A percentile compares a stretch with the other conserved stretches of the same genome.
Conservation (phyloP, 164 flowering plant genomes). For the Tetrastigma voinierianum region DNA sequence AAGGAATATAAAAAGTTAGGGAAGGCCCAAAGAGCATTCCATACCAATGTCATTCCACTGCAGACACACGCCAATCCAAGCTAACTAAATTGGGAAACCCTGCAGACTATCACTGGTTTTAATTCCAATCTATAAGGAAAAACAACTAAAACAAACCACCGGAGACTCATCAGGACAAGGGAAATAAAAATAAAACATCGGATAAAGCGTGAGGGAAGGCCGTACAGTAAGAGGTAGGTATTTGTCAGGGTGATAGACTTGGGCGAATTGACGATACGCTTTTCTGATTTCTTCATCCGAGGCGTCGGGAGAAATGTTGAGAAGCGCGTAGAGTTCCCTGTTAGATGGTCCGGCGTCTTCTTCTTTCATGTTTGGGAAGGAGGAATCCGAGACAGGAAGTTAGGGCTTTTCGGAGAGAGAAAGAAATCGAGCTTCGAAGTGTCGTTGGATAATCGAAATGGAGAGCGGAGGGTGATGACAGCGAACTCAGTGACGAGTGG, state of each 20-base stretch:
- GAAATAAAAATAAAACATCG: background rate
- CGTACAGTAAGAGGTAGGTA: slow-evolving; percentile 66
- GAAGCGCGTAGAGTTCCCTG: slow-evolving; percentile 83
- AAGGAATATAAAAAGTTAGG: too few species aligned
- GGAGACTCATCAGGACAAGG: background rate
- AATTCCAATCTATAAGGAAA: too few species aligned
- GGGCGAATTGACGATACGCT: slow-evolving; percentile 97
- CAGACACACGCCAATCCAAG: too few species aligned
- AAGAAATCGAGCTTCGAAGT: background rate
- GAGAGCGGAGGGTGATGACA: too few species aligned
- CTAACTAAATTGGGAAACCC: too few species aligned
- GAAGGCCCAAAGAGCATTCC: too few species aligned
- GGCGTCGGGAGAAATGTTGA: slow-evolving; percentile 86
- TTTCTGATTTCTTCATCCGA: slow-evolving; percentile 91
- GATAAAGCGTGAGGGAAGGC: background rate
- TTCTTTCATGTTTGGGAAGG: slow-evolving; percentile 34
- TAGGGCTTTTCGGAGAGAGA: slow-evolving; percentile 13
- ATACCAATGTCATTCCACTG: too few species aligned
- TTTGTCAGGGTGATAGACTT: slow-evolving; percentile 95
- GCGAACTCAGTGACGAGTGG: too few species aligned
- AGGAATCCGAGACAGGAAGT: background rate
- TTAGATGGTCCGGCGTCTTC: slow-evolving; percentile 35
- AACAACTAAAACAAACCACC: too few species aligned
- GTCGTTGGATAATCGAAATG: too few species aligned
- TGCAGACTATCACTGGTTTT: too few species aligned